A percentile compares a stretch with the other conserved stretches of the same genome.
Conservation (phyloP, 2,329 filamentous ascomycete genomes). For the Elsinoe necatrix region DNA sequence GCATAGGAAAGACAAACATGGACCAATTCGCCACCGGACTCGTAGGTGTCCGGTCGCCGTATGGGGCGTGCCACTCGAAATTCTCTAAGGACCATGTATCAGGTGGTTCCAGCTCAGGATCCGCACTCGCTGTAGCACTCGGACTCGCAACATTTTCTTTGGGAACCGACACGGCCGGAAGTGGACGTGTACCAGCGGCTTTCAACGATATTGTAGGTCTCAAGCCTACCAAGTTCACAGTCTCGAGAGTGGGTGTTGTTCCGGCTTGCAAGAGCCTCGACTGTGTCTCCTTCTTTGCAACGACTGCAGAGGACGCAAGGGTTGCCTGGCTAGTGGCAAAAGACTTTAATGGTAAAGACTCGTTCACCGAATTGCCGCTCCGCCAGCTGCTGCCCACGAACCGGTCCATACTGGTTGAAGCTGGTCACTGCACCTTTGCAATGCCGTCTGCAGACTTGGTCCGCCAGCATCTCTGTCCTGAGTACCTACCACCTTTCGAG, state of each 20-base stretch:
- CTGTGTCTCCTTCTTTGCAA: conserved; percentile 48
- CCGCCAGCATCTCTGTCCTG: not conserved
- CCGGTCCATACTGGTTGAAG: not conserved
- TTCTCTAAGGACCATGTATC: conserved; percentile 44
- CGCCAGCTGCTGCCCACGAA: conserved; percentile 5
- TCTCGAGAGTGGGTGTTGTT: conserved; percentile 43
- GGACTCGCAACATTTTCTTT: conserved; percentile 48
- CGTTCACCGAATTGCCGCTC: not conserved
- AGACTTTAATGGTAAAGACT: not conserved
- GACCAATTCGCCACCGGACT: conserved; percentile 57
- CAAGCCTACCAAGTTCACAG: conserved; percentile 44
- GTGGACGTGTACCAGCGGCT: conserved; percentile 45
- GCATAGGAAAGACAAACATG: conserved; percentile 53
- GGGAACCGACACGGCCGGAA: conserved; percentile 50
- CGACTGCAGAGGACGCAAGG: conserved; percentile 42
- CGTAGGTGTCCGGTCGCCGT: conserved; percentile 50
- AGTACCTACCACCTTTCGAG: not conserved
- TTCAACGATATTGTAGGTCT: conserved; percentile 48
- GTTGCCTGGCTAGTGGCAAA: conserved; percentile 43
- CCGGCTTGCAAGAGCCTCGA: conserved; percentile 52
- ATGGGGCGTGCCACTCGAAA: conserved; percentile 47
- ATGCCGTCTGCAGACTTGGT: not conserved
- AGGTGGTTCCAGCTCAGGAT: conserved; percentile 51
- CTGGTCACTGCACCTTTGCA: not conserved
- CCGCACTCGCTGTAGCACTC: conserved; percentile 46